Percentiles rank a stretch among this genome's conserved stretches.
Evolutionary conservation across 495 filamentous ascomycete species (phyloP).

Genomic region (Penicillium robsamsonii): DNA sequence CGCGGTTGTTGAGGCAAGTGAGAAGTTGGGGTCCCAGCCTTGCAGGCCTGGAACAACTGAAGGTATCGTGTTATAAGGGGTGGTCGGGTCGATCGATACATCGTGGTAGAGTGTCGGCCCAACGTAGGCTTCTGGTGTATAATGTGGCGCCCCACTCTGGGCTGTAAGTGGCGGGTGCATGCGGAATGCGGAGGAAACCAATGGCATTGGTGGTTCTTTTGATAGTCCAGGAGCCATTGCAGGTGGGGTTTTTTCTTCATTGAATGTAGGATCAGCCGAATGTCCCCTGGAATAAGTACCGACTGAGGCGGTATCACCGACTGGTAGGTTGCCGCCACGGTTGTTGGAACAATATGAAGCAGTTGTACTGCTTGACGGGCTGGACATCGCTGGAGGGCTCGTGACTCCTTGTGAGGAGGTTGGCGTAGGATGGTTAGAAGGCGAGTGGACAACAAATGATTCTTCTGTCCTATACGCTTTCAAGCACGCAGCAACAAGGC

Average conservation of each 20-base stretch:
- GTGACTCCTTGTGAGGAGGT: slow-evolving; percentile 41
- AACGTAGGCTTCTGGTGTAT: slow-evolving; percentile 25
- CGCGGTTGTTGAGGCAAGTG: slow-evolving; percentile 43
- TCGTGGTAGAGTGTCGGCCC: slow-evolving; percentile 30
- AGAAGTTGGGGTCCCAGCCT: slow-evolving; percentile 48
- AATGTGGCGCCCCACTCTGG: slow-evolving; percentile 17
- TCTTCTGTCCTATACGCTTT: slow-evolving; percentile 75
- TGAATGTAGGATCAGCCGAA: slow-evolving; percentile 36
- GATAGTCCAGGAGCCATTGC: slow-evolving; percentile 16
- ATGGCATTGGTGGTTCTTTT: slow-evolving; percentile 22
- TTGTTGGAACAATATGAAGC: slow-evolving; percentile 38
- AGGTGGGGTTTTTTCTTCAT: slow-evolving; percentile 28
- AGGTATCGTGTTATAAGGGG: slow-evolving; percentile 47
- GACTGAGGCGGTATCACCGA: slow-evolving; percentile 34
- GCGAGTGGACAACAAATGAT: slow-evolving; percentile 63
- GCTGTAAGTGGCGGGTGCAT: slow-evolving; percentile 18
- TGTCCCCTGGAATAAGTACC: slow-evolving; percentile 39
- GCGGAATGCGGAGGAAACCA: slow-evolving; percentile 21
- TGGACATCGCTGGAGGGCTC: slow-evolving; percentile 52
- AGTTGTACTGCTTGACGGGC: slow-evolving; percentile 44
- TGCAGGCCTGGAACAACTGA: slow-evolving; percentile 46
- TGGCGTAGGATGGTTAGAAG: slow-evolving; percentile 51
- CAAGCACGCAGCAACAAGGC: slow-evolving; percentile 76
- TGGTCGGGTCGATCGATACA: slow-evolving; percentile 39
- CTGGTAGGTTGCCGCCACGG: slow-evolving; percentile 25